Base-by-base conservation (phyloP, 2,329 filamentous ascomycete genomes). In the Paraphoma sp. region DNA sequence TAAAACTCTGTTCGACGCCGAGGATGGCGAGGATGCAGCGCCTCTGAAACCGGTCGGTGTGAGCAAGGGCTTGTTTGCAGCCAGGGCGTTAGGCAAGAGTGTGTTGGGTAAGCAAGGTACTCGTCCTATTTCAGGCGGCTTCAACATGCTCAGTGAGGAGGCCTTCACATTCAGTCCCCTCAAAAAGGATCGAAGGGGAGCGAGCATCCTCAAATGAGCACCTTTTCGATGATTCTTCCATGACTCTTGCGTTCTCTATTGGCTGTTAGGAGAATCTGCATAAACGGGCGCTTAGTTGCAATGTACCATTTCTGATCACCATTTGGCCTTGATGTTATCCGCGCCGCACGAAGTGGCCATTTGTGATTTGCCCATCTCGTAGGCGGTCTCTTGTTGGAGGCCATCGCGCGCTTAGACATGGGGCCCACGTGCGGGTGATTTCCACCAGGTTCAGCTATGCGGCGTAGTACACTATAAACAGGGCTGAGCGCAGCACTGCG, bases 1-100 rank as follows among this genome's bases (percentile, higher is more conserved):
- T 61, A 82, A 80, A 64, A 90, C 87, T 3, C 72, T 95, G 6
- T 92, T 94, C 65, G 88, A 90, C 56, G 55, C 59, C 14, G 67
- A 67, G 8, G 75, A 71, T 12, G 68, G 63, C 23, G 75, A 77
- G n/a, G 72, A 69, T 28, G 70, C 45, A 12, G 49, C 62, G 45
- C 67, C 70, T 11, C 53, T 62, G n/a, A 77, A 76, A 53, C 70
- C 75, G 11, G 70, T 71, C 6, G 67, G 59, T 10, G 63, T 68
- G 18, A 71, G 73, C 14, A 76, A 74, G 46, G 74, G 76, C 0
- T 52, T 79, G 5, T 76, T 78, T 52, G 75, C 74, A 16, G 72
- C 71, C 3, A 63, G 76, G 53, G 74, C 74, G n/a, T 41, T 77
- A 53, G 70, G 72, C 9, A 76, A 74, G 67, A 71, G 61, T 45